Percentiles rank a stretch among this genome's conserved stretches.
phyloP scores from a whole-genome alignment of 495 filamentous ascomycete species.

The Penicillium paradoxum region DNA sequence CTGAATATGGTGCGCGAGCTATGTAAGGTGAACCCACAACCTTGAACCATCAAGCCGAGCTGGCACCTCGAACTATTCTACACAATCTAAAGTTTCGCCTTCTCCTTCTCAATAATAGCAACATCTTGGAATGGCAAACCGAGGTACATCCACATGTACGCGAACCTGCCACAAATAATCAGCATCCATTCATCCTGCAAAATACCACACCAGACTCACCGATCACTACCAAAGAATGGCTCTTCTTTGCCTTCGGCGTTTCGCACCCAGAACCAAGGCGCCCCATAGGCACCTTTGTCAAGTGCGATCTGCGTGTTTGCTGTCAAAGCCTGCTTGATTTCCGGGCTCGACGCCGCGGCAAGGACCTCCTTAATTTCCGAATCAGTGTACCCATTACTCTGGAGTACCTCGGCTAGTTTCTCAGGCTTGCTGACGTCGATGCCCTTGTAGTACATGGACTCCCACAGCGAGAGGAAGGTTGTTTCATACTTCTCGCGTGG shows the following conservation, averaged over 20 bases:
- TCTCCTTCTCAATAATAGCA: constrained; percentile 22
- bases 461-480: constrained; percentile 42
- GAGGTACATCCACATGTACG: constrained; percentile 40
- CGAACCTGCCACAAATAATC: constrained; percentile 18
- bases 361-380: constrained; percentile 50
- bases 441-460: constrained; percentile 42
- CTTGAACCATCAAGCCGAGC: too few relatives aligned
- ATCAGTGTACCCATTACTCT: constrained; percentile 30
- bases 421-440: constrained; percentile 47
- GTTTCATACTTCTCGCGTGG: constrained; percentile 36
- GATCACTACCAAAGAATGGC: constrained; percentile 75
- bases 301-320: constrained; percentile 54
- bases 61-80: too few relatives aligned
- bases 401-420: constrained; percentile 29
- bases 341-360: constrained; percentile 34
- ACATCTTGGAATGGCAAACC: constrained; percentile 35
- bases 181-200: constrained; percentile 5
- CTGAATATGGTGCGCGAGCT: too few relatives aligned
- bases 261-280: constrained; percentile 72
- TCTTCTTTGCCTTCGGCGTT: constrained; percentile 53
- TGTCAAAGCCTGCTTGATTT: constrained; percentile 57
- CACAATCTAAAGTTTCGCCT: constrained; percentile 14
- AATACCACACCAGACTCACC: constrained; percentile 36
- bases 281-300: constrained; percentile 64
- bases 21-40: too few relatives aligned